Evolutionary conservation across 768 basidiomycete species (phyloP).

Genomic region (Pseudohyphozyma bogoriensis): DNA sequence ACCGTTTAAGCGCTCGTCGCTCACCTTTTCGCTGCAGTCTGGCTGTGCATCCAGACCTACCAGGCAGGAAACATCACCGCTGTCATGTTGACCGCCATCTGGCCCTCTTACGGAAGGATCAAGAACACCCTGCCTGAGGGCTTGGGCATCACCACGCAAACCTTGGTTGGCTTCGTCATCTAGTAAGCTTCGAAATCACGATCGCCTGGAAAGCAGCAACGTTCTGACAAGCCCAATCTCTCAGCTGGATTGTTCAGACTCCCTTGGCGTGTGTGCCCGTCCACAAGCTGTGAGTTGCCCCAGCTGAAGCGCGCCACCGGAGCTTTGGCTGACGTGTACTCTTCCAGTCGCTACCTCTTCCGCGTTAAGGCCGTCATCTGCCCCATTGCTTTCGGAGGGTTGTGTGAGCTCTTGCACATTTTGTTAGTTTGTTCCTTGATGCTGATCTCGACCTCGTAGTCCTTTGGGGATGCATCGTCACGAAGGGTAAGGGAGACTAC

Average conservation of each 20-base stretch:
- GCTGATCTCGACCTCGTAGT: slow-evolving; percentile 30
- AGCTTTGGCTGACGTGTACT: background rate
- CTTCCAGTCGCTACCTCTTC: background rate
- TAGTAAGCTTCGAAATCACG: slow-evolving; percentile 26
- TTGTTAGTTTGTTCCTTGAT: slow-evolving; percentile 8
- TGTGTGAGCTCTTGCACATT: too few species aligned
- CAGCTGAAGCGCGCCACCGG: slow-evolving; percentile 18
- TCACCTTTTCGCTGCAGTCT: background rate
- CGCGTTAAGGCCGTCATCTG: background rate
- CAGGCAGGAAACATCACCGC: slow-evolving; percentile 26
- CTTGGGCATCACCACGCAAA: slow-evolving; percentile 33
- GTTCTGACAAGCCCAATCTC: background rate
- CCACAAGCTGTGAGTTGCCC: slow-evolving; percentile 28
- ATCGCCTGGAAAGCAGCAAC: background rate
- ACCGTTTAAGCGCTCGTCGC: background rate
- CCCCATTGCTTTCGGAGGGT: too few species aligned
- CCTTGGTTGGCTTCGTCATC: slow-evolving; percentile 36
- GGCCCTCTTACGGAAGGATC: slow-evolving; percentile 32
- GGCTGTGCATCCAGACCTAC: slow-evolving; percentile 12
- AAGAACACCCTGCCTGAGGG: slow-evolving; percentile 30
- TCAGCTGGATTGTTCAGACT: slow-evolving; percentile 26
- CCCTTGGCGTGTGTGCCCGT: slow-evolving; percentile 35
- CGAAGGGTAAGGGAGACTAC: slow-evolving; percentile 2
- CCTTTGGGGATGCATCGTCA: slow-evolving; percentile 26
- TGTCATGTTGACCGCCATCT: slow-evolving; percentile 36